These are phyloP conservation scores for Penicillium oxalicum DNA, from an alignment of 2,329 filamentous ascomycete genomes.

Conservation along the genomic window DNA sequence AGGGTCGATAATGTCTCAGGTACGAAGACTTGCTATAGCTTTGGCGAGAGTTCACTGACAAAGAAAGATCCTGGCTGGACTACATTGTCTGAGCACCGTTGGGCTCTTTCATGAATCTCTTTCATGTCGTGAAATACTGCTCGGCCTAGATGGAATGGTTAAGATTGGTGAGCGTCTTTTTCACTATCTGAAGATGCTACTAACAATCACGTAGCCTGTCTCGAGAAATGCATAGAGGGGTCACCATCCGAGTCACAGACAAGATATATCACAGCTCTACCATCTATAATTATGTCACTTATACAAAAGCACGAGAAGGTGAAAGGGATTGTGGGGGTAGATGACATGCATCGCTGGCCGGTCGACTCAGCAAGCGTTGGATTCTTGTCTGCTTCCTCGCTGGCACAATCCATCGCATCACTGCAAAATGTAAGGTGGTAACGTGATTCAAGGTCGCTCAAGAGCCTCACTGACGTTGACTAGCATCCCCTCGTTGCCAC, in stretches of 20 bases:
- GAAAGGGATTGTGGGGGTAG: slow-evolving; percentile 24
- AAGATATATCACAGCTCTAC: slow-evolving; percentile 10
- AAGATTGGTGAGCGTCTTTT: not conserved
- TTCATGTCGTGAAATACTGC: not conserved
- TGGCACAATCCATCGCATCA: not conserved
- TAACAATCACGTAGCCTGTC: not conserved
- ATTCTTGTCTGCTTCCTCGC: slow-evolving; percentile 1
- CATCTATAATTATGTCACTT: slow-evolving; percentile 25
- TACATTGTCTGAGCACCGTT: not conserved
- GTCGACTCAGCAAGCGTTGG: slow-evolving; percentile 1
- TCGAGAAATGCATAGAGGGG: not conserved
- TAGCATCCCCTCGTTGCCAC: slow-evolving; percentile 3
- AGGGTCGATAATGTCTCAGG: slow-evolving; percentile 1
- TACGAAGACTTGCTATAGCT: not conserved
- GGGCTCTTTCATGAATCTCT: not conserved
- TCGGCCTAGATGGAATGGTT: not conserved
- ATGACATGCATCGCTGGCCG: slow-evolving; percentile 16
- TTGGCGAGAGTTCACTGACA: not conserved
- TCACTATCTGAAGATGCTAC: no score
- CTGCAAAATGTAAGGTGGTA: not conserved
- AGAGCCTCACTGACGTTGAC: slow-evolving; percentile 1
- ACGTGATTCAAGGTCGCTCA: no score
- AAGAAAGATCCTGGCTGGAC: slow-evolving; percentile 1
- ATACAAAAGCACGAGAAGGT: slow-evolving; percentile 32
- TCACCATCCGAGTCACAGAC: not conserved